Evolutionary conservation across 805 yeast genomes (phyloP).

Genomic region (Osmozyma mogii): DNA sequence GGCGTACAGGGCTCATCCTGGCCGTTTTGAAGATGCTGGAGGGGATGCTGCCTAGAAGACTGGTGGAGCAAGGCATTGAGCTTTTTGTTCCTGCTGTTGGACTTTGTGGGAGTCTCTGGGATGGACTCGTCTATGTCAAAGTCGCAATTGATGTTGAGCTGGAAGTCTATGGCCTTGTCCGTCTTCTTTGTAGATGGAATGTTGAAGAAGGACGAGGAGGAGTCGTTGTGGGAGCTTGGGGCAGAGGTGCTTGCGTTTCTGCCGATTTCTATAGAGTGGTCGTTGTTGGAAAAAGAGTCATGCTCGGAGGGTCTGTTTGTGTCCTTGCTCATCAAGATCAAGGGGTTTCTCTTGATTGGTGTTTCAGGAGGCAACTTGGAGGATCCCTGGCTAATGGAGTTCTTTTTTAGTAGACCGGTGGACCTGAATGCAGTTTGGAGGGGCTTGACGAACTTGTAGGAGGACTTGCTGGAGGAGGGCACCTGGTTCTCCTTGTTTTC

Average conservation of each 20-base stretch:
- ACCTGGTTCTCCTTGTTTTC: conserved; percentile 31
- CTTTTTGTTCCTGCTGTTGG: conserved; percentile 9
- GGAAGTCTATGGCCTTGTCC: conserved; percentile 12
- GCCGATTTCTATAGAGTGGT: conserved; percentile 31
- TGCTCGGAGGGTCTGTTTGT: conserved; percentile 6
- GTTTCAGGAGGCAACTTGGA: conserved; percentile 36
- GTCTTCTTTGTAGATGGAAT: conserved; percentile 14
- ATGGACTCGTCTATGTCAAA: conserved; percentile 13
- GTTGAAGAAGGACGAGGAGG: conserved; percentile 26
- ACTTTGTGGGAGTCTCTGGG: conserved; percentile 34
- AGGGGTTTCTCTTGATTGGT: conserved; percentile 36
- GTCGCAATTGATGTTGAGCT: conserved; percentile 13
- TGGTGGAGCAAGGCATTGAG: conserved; percentile 3
- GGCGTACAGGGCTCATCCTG: conserved; percentile 13
- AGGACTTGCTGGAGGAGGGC: conserved; percentile 12
- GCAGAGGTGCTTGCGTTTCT: conserved; percentile 16
- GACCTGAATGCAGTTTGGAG: conserved; percentile 78
- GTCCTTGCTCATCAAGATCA: conserved; percentile 23
- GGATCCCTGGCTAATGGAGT: conserved; percentile 13
- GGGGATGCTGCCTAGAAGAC: not conserved
- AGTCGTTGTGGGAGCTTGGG: conserved; percentile 19
- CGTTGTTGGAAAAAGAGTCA: conserved; percentile 8
- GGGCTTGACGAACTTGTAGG: conserved; percentile 69
- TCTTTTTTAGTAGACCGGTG: conserved; percentile 59
- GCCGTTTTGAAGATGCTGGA: conserved; percentile 1